Conservation (phyloP, 2,329 filamentous ascomycete species). For the Cucurbitaria berberidis region DNA sequence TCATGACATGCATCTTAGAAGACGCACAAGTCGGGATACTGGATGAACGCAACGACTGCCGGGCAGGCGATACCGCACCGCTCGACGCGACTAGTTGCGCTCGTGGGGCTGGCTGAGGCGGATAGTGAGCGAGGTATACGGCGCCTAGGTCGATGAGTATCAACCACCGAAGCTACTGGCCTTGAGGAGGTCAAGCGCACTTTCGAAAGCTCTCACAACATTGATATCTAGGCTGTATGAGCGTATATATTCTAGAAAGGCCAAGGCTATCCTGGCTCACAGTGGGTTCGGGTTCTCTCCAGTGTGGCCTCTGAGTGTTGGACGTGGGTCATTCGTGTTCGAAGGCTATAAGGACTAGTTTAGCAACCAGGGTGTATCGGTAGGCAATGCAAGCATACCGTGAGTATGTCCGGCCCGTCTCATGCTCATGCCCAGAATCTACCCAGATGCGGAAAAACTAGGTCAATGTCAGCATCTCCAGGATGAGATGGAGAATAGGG, state of each 20-base stretch:
- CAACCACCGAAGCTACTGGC: conserved; percentile 28
- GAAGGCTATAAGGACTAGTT: conserved; percentile 61
- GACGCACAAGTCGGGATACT: background rate
- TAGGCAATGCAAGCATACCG: conserved; percentile 57
- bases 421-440: conserved; percentile 71
- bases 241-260: background rate
- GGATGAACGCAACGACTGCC: background rate
- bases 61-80: background rate
- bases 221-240: conserved; percentile 46
- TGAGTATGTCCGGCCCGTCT: conserved; percentile 78
- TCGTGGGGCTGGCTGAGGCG: conserved; percentile 4
- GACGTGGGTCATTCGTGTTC: conserved; percentile 79
- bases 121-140: conserved; percentile 25
- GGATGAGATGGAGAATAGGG: background rate
- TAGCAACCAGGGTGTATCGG: background rate
- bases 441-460: conserved; percentile 86
- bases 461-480: conserved; percentile 11
- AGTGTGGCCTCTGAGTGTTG: conserved; percentile 74
- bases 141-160: conserved; percentile 35
- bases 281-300: conserved; percentile 77
- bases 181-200: conserved; percentile 55
- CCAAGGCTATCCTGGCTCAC: conserved; percentile 55
- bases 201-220: conserved; percentile 57
- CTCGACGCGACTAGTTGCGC: background rate
- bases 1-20: conserved; percentile 17